phyloP scores from a whole-genome alignment of 805 yeast genomes.

The Metschnikowia lochheadii region DNA sequence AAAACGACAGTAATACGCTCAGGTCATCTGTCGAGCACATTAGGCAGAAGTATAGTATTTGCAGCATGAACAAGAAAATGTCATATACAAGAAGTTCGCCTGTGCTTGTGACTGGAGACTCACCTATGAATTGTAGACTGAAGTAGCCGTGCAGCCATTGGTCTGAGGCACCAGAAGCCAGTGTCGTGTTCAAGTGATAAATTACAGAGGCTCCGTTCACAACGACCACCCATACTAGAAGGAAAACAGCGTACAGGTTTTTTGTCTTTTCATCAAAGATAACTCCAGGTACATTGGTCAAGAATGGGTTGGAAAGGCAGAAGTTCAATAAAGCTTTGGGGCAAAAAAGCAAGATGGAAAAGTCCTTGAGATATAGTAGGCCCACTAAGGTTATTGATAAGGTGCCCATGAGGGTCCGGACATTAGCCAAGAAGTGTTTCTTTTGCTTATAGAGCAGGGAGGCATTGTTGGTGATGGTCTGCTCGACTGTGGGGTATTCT shows the following conservation, averaged over 20 bases:
- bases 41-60: slow-evolving; percentile 30
- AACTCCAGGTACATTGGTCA: slow-evolving; percentile 13
- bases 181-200: slow-evolving; percentile 28
- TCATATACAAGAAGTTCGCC: slow-evolving; percentile 28
- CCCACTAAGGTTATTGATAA: slow-evolving; percentile 35
- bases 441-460: slow-evolving; percentile 40
- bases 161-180: slow-evolving; percentile 14
- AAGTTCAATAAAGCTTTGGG: slow-evolving; percentile 27
- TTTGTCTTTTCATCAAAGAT: slow-evolving; percentile 1
- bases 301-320: slow-evolving; percentile 28
- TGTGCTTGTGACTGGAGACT: slow-evolving; percentile 25
- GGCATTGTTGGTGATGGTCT: slow-evolving; percentile 39
- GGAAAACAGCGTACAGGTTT: slow-evolving; percentile 8
- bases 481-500: slow-evolving; percentile 32
- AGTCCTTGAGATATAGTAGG: slow-evolving; percentile 39
- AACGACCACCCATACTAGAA: slow-evolving; percentile 22
- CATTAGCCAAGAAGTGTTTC: slow-evolving; percentile 34
- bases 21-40: slow-evolving; percentile 33
- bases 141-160: slow-evolving; percentile 30
- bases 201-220: slow-evolving; percentile 23
- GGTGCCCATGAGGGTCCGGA: slow-evolving; percentile 31
- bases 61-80: slow-evolving; percentile 22
- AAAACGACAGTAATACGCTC: slow-evolving; percentile 20
- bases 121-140: slow-evolving; percentile 39
- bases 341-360: slow-evolving; percentile 30